phyloP scores from a whole-genome alignment of 768 basidiomycete genomes.

The Lentinula aciculospora region DNA sequence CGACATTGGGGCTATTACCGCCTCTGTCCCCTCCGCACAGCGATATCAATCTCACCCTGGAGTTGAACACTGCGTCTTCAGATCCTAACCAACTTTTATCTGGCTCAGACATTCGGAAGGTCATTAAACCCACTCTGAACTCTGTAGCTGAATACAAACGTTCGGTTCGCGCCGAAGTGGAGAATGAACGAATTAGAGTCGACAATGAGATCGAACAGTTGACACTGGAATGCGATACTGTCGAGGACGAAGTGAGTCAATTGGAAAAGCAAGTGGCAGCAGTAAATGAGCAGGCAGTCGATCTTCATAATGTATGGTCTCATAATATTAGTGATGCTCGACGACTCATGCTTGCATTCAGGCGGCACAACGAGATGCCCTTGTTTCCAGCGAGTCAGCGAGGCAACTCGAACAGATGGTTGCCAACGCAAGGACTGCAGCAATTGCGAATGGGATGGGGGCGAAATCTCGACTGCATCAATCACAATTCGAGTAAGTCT shows the following conservation, averaged over 20 bases:
- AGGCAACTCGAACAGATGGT: conserved; percentile 65
- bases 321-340: not conserved
- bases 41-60: conserved; percentile 70
- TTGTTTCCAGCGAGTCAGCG: conserved; percentile 61
- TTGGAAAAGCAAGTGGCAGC: conserved; percentile 67
- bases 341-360: conserved; percentile 19
- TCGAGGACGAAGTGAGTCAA: conserved; percentile 72
- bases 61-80: conserved; percentile 73
- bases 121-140: conserved; percentile 73
- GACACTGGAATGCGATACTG: conserved; percentile 70
- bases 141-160: conserved; percentile 68
- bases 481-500: conserved; percentile 62
- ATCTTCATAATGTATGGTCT: conserved; percentile 66
- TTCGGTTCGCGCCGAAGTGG: conserved; percentile 59
- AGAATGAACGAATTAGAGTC: conserved; percentile 73
- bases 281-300: conserved; percentile 72
- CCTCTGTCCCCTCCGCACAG: conserved; percentile 67
- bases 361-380: conserved; percentile 75
- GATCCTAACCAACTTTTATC: conserved; percentile 62
- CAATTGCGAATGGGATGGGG: conserved; percentile 76
- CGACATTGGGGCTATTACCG: conserved; percentile 72
- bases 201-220: conserved; percentile 82
- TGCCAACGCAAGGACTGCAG: conserved; percentile 68
- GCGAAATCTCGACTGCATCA: conserved; percentile 75
- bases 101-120: conserved; percentile 66